phyloP scores from a whole-genome alignment of 2,329 filamentous ascomycete genomes.

The Cytospora leucostoma region DNA sequence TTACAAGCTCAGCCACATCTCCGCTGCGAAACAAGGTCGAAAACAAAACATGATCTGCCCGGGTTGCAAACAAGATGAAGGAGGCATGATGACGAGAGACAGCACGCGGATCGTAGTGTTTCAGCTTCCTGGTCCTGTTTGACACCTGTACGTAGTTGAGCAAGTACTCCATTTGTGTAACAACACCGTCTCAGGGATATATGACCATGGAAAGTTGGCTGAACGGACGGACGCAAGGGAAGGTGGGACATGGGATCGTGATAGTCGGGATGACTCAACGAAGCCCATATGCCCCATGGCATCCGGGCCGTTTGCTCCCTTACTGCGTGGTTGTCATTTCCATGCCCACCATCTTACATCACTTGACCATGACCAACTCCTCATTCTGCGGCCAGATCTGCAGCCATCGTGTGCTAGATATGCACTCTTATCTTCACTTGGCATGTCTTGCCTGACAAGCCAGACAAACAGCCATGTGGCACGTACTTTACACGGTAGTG shows the following conservation, averaged over 20 bases:
- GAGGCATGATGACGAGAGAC: background rate
- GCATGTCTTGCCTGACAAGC: background rate
- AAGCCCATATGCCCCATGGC: background rate
- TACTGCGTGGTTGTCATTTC: constrained; percentile 4
- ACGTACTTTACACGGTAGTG: no score
- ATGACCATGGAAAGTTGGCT: background rate
- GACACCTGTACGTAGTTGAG: background rate
- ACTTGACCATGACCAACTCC: constrained; percentile 15
- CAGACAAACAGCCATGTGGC: constrained; percentile 1
- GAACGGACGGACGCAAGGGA: background rate
- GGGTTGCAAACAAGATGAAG: background rate
- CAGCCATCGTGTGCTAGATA: constrained; percentile 9
- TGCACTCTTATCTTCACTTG: background rate
- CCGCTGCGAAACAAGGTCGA: background rate
- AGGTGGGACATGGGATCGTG: background rate
- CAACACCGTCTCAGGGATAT: constrained; percentile 15
- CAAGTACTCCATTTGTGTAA: background rate
- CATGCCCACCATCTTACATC: constrained; percentile 11
- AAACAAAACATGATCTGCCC: background rate
- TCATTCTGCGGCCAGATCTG: constrained; percentile 23
- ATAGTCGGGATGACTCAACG: constrained; percentile 2
- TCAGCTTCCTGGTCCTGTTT: constrained; percentile 1
- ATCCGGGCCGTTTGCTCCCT: background rate
- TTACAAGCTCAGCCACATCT: background rate
- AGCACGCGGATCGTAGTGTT: background rate